phyloP scores from a whole-genome alignment of 2,329 filamentous ascomycete genomes.

The Rachicladosporium sp. region DNA sequence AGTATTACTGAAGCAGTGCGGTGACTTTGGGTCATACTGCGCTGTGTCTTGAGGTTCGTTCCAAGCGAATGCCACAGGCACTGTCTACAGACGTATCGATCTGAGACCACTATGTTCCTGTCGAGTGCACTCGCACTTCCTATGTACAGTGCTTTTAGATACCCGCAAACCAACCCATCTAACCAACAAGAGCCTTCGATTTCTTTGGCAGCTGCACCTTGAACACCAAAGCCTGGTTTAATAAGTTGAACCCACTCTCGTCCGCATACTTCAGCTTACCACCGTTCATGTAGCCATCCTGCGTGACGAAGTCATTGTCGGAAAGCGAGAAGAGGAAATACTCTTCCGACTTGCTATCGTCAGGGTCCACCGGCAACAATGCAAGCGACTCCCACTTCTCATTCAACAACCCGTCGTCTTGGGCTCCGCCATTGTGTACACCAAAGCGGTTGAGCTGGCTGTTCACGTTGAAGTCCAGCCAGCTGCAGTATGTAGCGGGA shows the following conservation, averaged over 20 bases:
- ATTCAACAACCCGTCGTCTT: slow-evolving; percentile 49
- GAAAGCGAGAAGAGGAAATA: slow-evolving; percentile 57
- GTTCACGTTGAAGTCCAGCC: slow-evolving; percentile 57
- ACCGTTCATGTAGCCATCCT: slow-evolving; percentile 51
- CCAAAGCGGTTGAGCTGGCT: slow-evolving; percentile 52
- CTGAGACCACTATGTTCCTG: too few relatives aligned
- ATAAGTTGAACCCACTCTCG: slow-evolving; percentile 43
- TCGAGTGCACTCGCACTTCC: too few relatives aligned
- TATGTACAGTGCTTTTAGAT: neutral
- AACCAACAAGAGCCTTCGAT: slow-evolving; percentile 10
- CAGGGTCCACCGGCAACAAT: slow-evolving; percentile 45
- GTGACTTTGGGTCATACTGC: too few relatives aligned
- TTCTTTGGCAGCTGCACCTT: slow-evolving; percentile 38
- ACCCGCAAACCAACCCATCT: neutral
- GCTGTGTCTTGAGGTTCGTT: too few relatives aligned
- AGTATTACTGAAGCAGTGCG: too few relatives aligned
- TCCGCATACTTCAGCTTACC: slow-evolving; percentile 47
- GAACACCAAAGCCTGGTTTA: slow-evolving; percentile 54
- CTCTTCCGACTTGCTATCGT: slow-evolving; percentile 35
- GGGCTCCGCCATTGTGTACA: slow-evolving; percentile 53
- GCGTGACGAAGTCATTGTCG: slow-evolving; percentile 66
- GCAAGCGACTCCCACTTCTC: slow-evolving; percentile 68
- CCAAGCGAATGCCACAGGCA: too few relatives aligned
- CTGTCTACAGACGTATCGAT: too few relatives aligned
- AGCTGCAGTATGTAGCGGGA: slow-evolving; percentile 51